phyloP scores from a whole-genome alignment of 1,139 yeast genomes.

The Geotrichum aggregatum region DNA sequence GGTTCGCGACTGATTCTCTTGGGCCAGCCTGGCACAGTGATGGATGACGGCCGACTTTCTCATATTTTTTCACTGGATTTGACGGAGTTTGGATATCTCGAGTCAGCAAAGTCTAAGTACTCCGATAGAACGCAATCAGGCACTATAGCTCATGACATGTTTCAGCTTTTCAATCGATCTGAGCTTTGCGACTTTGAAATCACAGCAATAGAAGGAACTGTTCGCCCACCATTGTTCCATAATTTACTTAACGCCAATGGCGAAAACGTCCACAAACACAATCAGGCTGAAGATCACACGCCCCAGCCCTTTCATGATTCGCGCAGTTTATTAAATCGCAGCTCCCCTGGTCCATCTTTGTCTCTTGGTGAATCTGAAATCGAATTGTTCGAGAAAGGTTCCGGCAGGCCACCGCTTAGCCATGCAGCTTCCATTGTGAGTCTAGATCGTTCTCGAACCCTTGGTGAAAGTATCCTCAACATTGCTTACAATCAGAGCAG shows the following conservation, averaged over 20 bases:
- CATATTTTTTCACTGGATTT: conserved; percentile 39
- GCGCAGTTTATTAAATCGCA: too few species aligned
- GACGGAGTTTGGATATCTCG: conserved; percentile 29
- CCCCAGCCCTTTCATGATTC: background rate
- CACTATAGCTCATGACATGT: conserved; percentile 30
- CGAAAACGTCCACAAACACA: background rate
- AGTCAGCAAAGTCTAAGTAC: conserved; percentile 11
- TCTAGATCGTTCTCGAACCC: conserved; percentile 7
- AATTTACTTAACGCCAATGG: background rate
- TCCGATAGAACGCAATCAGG: conserved; percentile 21
- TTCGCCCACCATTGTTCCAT: conserved; percentile 31
- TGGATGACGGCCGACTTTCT: conserved; percentile 22
- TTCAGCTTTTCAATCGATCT: conserved; percentile 38
- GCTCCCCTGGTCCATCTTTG: background rate
- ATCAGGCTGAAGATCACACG: background rate
- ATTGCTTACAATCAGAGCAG: background rate
- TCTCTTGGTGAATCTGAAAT: background rate
- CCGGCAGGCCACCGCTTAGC: background rate
- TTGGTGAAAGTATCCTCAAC: background rate
- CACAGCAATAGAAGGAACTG: conserved; percentile 37
- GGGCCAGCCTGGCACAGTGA: conserved; percentile 35
- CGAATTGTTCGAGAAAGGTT: background rate
- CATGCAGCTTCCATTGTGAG: conserved; percentile 9
- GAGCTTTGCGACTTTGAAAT: conserved; percentile 52
- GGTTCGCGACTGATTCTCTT: conserved; percentile 42